Evolutionary conservation across 768 basidiomycete genomes (phyloP).

Genomic region (Xerocomus potaroensis): DNA sequence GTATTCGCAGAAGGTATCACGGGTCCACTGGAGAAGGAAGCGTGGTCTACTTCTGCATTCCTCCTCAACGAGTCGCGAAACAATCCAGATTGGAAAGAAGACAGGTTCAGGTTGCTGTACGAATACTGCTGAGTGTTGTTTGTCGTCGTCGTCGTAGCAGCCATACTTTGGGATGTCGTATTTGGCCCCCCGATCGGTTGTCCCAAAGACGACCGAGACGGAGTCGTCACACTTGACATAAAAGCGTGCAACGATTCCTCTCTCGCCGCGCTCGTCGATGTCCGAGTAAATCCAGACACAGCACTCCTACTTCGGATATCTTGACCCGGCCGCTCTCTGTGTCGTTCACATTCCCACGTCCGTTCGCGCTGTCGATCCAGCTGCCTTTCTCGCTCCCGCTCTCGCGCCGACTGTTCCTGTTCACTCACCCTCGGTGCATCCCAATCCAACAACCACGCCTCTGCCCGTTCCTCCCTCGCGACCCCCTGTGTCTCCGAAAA

Average conservation of each 20-base stretch:
- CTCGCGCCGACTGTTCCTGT: conserved; percentile 6
- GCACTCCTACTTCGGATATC: conserved; percentile 16
- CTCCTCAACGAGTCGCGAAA: conserved; percentile 32
- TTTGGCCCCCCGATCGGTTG: conserved; percentile 6
- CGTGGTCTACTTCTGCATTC: conserved; percentile 22
- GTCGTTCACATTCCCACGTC: conserved; percentile 19
- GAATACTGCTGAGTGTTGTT: conserved; percentile 22
- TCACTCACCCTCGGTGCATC: conserved; percentile 10
- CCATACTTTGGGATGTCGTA: neutral
- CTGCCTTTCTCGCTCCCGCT: conserved; percentile 9
- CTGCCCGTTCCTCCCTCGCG: conserved; percentile 7
- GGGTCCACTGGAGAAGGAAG: conserved; percentile 9
- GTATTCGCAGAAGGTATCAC: neutral
- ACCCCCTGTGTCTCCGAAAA: conserved; percentile 14
- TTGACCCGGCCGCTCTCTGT: conserved; percentile 13
- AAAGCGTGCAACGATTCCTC: conserved; percentile 12
- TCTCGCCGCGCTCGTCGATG: conserved; percentile 16
- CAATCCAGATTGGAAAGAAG: conserved; percentile 30
- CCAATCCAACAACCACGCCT: conserved; percentile 18
- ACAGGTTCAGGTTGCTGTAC: conserved; percentile 28
- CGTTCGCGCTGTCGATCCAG: conserved; percentile 12
- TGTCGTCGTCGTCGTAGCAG: neutral
- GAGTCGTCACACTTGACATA: neutral
- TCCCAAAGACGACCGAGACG: conserved; percentile 4
- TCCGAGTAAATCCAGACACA: conserved; percentile 8